Base-by-base conservation (phyloP, 208 protist genomes). In the Leishmania amazonensis region DNA sequence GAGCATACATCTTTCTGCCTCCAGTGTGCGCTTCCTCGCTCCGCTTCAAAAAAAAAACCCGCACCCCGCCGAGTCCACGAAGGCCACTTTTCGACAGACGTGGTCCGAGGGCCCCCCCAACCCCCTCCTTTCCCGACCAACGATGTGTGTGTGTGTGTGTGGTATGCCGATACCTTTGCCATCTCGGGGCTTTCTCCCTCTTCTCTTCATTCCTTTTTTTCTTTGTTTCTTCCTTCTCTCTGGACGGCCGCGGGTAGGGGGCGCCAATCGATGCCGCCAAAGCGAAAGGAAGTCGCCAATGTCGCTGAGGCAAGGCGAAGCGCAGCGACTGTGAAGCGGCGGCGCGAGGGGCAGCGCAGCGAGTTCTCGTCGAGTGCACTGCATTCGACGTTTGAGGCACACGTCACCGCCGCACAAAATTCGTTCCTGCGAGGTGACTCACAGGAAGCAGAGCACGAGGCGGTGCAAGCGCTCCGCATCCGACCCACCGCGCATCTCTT, bases 401-500 rank as follows among this genome's bases (percentile, higher is more conserved):
- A 96, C 79, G 87, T 98, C 35, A 83, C 87, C 19, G 86, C 58
- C 2, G 93, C 95, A 17, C 95, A 97, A 79, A 77, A 92, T 71
- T 80, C 89, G 28, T 96, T 96, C 78, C 77, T 97, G 60, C 76
- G 83, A 24, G 90, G 90, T 35, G 86, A 96, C 68, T 88, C 88
- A 70, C 83, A 81, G 58, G 67, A 68, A 3, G 95, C 95, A n/a
- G 91, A 96, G 78, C 65, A 64, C 40, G 89, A 94, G 80, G 93
- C 91, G 28, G 93, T 88, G 9, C 49, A 88, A 60, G 95, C 93
- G n/a, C 85, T 96, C 45, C 91, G 91, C 35, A 94, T 98, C 74
- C 88, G 90, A 4, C 92, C 95, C 42, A 96, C 92, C 1, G 86
- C 94, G 58, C 92, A 96, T 49, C 80, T 98, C 47, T 96, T 96